phyloP scores from a whole-genome alignment of 768 basidiomycete species.

The Nidularia pulvinata region DNA sequence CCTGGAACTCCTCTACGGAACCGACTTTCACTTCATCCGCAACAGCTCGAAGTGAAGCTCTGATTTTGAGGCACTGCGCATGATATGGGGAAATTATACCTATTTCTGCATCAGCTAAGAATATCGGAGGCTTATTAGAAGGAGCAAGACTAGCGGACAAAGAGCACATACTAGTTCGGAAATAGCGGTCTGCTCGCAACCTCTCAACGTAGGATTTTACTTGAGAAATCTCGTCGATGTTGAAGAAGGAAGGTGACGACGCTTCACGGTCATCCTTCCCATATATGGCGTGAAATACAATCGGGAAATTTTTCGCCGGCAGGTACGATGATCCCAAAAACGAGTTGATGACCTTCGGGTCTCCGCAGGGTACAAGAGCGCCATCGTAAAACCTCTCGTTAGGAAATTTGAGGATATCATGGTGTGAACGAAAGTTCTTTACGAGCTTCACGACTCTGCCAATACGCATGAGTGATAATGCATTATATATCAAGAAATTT shows the following conservation, averaged over 20 bases:
- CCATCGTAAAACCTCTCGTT: conserved; percentile 59
- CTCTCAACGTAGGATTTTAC: conserved; percentile 49
- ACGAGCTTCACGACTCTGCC: conserved; percentile 59
- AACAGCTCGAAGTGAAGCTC: conserved; percentile 26
- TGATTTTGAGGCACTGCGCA: conserved; percentile 54
- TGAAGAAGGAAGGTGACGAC: conserved; percentile 72
- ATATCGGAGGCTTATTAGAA: not conserved
- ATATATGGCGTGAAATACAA: conserved; percentile 59
- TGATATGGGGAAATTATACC: conserved; percentile 66
- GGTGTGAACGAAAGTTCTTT: conserved; percentile 69
- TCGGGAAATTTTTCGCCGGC: conserved; percentile 47
- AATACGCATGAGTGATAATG: conserved; percentile 2
- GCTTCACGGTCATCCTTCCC: conserved; percentile 70
- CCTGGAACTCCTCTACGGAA: conserved; percentile 69
- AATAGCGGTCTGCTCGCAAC: conserved; percentile 26
- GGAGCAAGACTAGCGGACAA: not conserved
- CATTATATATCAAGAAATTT: not conserved
- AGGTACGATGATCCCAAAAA: conserved; percentile 39
- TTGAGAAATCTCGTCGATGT: conserved; percentile 54
- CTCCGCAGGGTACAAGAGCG: conserved; percentile 49
- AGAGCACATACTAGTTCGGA: conserved; percentile 37
- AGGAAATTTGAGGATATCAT: conserved; percentile 58
- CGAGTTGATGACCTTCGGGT: conserved; percentile 32
- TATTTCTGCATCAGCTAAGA: conserved; percentile 48
- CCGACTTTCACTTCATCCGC: conserved; percentile 55